Conservation (phyloP, 2,329 filamentous ascomycete species). For the Fusarium albidum region DNA sequence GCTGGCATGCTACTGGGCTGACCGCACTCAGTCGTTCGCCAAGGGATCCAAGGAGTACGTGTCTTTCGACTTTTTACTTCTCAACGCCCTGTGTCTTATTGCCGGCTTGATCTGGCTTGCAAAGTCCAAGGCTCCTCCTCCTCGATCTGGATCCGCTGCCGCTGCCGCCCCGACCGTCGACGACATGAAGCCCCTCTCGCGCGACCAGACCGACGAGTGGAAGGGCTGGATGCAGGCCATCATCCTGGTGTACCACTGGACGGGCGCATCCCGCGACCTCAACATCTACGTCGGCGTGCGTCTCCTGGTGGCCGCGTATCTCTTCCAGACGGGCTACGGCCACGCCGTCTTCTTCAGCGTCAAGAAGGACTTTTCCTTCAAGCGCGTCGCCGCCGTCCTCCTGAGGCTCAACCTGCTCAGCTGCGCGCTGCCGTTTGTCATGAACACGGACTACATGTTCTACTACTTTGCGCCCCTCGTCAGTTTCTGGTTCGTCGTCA, state of each 20-base stretch:
- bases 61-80: slow-evolving; percentile 31
- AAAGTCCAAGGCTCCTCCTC: slow-evolving; percentile 21
- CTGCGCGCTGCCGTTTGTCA: slow-evolving; percentile 61
- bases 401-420: slow-evolving; percentile 65
- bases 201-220: slow-evolving; percentile 69
- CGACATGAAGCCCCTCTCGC: slow-evolving; percentile 41
- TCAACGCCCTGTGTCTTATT: slow-evolving; percentile 27
- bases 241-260: slow-evolving; percentile 63
- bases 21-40: slow-evolving; percentile 41
- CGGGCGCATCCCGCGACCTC: slow-evolving; percentile 52
- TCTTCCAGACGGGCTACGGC: slow-evolving; percentile 69
- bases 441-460: slow-evolving; percentile 58
- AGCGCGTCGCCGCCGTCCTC: slow-evolving; percentile 59
- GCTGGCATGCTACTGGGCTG: slow-evolving; percentile 41
- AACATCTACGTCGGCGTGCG: slow-evolving; percentile 64
- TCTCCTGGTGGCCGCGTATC: slow-evolving; percentile 64
- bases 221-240: slow-evolving; percentile 71
- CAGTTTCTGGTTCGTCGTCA: slow-evolving; percentile 68
- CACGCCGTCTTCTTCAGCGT: slow-evolving; percentile 66
- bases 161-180: slow-evolving; percentile 17
- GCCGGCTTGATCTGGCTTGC: slow-evolving; percentile 31
- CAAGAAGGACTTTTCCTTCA: slow-evolving; percentile 63
- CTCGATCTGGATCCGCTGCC: slow-evolving; percentile 12
- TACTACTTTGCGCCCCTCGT: slow-evolving; percentile 68
- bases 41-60: slow-evolving; percentile 39